These are phyloP conservation scores for Suhomyces emberorum DNA, from an alignment of 805 yeast genomes.

Conservation along the genomic window DNA sequence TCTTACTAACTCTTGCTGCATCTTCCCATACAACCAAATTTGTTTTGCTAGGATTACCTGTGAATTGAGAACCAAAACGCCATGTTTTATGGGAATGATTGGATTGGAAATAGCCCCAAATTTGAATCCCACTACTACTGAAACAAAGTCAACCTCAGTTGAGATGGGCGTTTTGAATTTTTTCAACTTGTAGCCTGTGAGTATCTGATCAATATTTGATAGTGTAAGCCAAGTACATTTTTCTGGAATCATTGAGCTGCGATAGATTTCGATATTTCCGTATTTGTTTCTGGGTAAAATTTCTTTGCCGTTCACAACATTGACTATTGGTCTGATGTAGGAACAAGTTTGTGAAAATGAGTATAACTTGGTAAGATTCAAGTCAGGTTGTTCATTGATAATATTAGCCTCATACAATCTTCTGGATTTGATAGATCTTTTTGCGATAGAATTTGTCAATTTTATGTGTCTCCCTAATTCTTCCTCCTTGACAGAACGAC, in stretches of 20 bases:
- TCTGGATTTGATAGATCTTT: conserved; percentile 21
- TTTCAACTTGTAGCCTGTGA: conserved; percentile 11
- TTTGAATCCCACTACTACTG: conserved; percentile 30
- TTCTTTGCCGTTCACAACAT: conserved; percentile 3
- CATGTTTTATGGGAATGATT: conserved; percentile 27
- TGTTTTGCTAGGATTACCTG: conserved; percentile 16
- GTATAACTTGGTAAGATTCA: conserved; percentile 20
- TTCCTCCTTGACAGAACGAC: conserved; percentile 23
- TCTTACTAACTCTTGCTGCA: conserved; percentile 5
- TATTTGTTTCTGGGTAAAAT: conserved; percentile 26
- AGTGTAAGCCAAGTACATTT: conserved; percentile 27
- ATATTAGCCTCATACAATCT: conserved; percentile 18
- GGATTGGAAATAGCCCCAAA: conserved; percentile 19
- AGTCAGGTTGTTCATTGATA: conserved; percentile 14
- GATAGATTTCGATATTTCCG: conserved; percentile 31
- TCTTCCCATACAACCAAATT: conserved; percentile 25
- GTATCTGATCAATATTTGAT: conserved; percentile 17
- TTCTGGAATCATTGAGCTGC: conserved; percentile 28
- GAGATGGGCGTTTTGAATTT: conserved; percentile 4
- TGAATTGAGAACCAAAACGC: conserved; percentile 22
- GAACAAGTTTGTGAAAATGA: conserved; percentile 30
- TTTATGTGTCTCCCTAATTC: conserved; percentile 18
- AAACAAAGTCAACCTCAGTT: conserved; percentile 19
- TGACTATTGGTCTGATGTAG: conserved; percentile 13
- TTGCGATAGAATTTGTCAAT: conserved; percentile 13